These are phyloP conservation scores for Hypoxylon sp. DNA, from an alignment of 2,329 filamentous ascomycete genomes.

Conservation along the genomic window DNA sequence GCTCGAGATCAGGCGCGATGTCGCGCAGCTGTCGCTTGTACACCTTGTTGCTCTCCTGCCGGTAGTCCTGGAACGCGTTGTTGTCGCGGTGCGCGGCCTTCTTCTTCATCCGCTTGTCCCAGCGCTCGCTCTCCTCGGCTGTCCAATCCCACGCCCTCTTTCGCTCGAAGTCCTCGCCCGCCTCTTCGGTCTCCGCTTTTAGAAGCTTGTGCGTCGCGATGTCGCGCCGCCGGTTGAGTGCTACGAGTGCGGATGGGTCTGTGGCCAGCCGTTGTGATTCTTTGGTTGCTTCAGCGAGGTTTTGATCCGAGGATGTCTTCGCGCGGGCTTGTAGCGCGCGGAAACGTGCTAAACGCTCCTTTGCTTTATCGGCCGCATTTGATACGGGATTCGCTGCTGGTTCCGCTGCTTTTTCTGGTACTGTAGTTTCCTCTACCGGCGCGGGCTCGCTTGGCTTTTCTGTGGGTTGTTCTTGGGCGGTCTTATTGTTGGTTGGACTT, in stretches of 20 bases:
- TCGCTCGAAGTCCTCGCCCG: conserved; percentile 93
- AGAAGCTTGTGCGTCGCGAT: conserved; percentile 93
- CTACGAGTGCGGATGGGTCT: conserved; percentile 82
- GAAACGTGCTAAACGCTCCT: conserved; percentile 85
- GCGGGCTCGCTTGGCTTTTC: conserved; percentile 24
- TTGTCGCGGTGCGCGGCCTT: conserved; percentile 85
- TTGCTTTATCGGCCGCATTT: conserved; percentile 59
- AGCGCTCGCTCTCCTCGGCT: conserved; percentile 90
- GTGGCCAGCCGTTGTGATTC: conserved; percentile 85
- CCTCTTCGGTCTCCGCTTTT: conserved; percentile 89
- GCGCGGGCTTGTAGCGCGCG: conserved; percentile 88
- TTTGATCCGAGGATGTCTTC: conserved; percentile 78
- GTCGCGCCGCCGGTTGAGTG: conserved; percentile 87
- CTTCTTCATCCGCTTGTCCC: conserved; percentile 92
- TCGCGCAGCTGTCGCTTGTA: conserved; percentile 92
- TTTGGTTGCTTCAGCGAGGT: conserved; percentile 85
- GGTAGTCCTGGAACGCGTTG: conserved; percentile 91
- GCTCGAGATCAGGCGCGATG: conserved; percentile 81
- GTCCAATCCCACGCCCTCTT: conserved; percentile 99
- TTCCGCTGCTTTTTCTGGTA: conserved; percentile 2
- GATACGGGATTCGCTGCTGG: conserved; percentile 33
- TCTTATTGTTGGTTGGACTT: conserved; percentile 35
- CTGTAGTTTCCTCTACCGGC: conserved; percentile 25
- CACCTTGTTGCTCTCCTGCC: conserved; percentile 87
- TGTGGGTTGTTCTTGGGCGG: conserved; percentile 24